Conservation (phyloP, 441 rosid species). For the Erodium texanum region DNA sequence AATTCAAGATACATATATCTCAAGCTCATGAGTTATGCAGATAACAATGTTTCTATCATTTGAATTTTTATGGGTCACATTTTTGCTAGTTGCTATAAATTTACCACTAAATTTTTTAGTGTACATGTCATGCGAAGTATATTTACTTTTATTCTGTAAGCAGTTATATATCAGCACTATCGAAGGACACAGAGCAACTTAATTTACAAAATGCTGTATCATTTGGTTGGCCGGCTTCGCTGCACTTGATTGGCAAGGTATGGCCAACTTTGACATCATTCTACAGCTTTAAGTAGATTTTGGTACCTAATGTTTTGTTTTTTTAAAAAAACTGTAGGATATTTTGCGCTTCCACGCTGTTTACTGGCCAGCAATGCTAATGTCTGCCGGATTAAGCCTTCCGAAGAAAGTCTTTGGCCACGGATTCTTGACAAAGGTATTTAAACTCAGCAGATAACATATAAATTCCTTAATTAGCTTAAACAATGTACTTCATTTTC, state of each 20-base stretch:
- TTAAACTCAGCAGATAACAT: constrained; percentile 1
- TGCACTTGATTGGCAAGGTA: constrained; percentile 96
- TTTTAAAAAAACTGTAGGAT: constrained; percentile 41
- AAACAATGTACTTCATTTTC: too few relatives aligned
- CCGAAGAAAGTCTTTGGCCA: constrained; percentile 89
- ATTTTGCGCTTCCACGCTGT: constrained; percentile 95
- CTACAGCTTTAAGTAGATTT: not conserved
- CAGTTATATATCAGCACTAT: constrained; percentile 85
- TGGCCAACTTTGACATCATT: not conserved
- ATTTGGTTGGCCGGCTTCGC: constrained; percentile 90
- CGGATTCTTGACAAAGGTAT: constrained; percentile 92
- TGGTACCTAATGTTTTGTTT: not conserved
- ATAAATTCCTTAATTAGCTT: not conserved
- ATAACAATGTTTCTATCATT: too few relatives aligned
- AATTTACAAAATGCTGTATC: constrained; percentile 58
- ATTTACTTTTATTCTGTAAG: constrained; percentile 13
- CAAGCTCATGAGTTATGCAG: not conserved
- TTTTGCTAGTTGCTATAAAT: not conserved
- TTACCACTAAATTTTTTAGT: not conserved
- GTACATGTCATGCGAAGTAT: not conserved
- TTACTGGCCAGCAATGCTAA: constrained; percentile 98
- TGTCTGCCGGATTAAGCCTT: constrained; percentile 81
- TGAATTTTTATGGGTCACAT: too few relatives aligned
- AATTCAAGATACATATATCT: not conserved
- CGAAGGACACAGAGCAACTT: constrained; percentile 42